Evolutionary conservation across 2,329 filamentous ascomycete genomes (phyloP), one percentile per base, ranked within the genome.

Genomic region (Cadophora sp.): DNA sequence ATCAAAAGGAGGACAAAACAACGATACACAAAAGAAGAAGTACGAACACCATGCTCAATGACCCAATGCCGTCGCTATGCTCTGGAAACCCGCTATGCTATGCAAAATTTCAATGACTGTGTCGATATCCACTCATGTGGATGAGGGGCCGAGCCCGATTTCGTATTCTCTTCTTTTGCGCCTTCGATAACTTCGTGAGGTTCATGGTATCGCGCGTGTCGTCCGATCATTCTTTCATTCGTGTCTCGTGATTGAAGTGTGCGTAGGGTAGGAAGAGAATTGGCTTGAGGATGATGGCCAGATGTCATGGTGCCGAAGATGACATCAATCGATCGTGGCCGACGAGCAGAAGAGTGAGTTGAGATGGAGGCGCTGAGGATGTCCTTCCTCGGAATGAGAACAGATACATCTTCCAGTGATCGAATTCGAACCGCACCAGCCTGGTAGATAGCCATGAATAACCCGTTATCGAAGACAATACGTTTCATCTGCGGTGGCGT

Each of bases 401-500:
- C 66, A 78, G 72, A 68, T 76, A 78, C 22, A 63, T 59, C 56
- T 71, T 70, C 77, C 77, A 78, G 65, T 75, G 65, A 64, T 73
- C 68, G 61, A 77, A 75, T 62, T 77, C 73, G 69, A 78, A 78
- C 65, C 68, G 71, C 58, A 72, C 72, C 56, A 78, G 71, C 64
- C 73, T 72, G 68, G 68, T 72, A 65, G 72, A 75, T 68, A 74
- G 76, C 77, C 76, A 77, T 74, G 75, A 75, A 67, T 62, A 75
- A 55, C 75, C 76, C 64, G 73, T 76, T 74, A 77, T 72, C 70
- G 76, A 77, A 77, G 77, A 74, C 75, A 78, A 69, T 73, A 78
- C 66, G 62, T 77, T 76, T 78, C 76, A 78, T 73, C 77, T 72
- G 61, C 76, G 72, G 67, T 73, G 65, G 34, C 70, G 66, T 51